Percentiles rank a stretch among this genome's conserved stretches.
Evolutionary conservation across 179 eudicot species (phyloP).

Genomic region (Drosera spatulata): DNA sequence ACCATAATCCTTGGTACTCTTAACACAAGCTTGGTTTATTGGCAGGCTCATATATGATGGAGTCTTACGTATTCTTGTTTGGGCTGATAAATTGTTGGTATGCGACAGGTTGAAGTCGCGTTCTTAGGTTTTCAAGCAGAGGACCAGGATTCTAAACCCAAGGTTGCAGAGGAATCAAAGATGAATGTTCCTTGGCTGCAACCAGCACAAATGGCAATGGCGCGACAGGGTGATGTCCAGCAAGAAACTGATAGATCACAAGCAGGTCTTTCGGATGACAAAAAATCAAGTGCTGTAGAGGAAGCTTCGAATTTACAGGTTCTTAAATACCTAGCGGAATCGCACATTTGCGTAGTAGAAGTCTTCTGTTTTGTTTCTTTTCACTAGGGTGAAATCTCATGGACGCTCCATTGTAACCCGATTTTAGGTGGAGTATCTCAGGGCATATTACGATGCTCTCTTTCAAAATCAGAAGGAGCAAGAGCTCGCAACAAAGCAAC

Average conservation of each 20-base stretch:
- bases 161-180: slow-evolving; percentile 28
- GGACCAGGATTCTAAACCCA: slow-evolving; percentile 55
- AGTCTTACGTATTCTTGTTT: too few relatives aligned
- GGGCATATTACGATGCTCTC: slow-evolving; percentile 87
- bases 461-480: slow-evolving; percentile 51
- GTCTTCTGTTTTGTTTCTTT: slow-evolving; percentile 3
- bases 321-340: slow-evolving; percentile 6
- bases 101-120: slow-evolving; percentile 70
- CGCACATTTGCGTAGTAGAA: neutral
- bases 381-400: neutral
- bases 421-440: slow-evolving; percentile 65
- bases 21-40: too few relatives aligned
- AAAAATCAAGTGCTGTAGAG: slow-evolving; percentile 39
- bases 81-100: neutral
- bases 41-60: too few relatives aligned
- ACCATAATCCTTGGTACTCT: too few relatives aligned
- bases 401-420: neutral
- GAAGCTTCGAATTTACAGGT: slow-evolving; percentile 50
- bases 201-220: slow-evolving; percentile 82
- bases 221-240: slow-evolving; percentile 55
- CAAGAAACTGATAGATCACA: slow-evolving; percentile 43
- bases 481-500: slow-evolving; percentile 39
- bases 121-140: slow-evolving; percentile 54
- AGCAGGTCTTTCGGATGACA: slow-evolving; percentile 47
- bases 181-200: slow-evolving; percentile 97